These are phyloP conservation scores for Neckera pumila DNA, from an alignment of 225 moss, liverwort and hornwort species.

Conservation along the genomic window DNA sequence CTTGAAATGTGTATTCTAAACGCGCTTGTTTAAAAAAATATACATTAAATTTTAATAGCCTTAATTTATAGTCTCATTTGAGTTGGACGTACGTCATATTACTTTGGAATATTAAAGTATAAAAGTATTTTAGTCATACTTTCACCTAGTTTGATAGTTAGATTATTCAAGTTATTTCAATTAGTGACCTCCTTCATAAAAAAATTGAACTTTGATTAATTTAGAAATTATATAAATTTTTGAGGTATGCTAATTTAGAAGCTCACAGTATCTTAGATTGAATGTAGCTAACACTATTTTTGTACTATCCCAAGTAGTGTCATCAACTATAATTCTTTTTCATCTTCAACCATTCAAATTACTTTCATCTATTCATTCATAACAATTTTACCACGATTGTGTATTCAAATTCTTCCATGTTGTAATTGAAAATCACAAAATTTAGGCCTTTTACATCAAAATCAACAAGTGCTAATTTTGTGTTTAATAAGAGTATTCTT, in stretches of 20 bases:
- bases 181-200: accelerated
- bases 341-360: not conserved
- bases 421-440: not conserved
- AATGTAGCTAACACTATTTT: not conserved
- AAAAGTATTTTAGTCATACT: not conserved
- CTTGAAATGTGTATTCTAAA: too few relatives aligned
- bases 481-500: not conserved
- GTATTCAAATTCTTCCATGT: not conserved
- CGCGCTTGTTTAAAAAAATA: too few relatives aligned
- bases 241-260: accelerated
- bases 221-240: not conserved
- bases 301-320: not conserved
- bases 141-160: not conserved
- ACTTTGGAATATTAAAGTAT: not conserved
- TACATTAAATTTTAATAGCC: not conserved
- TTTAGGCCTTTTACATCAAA: too few relatives aligned
- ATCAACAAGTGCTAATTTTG: not conserved
- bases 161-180: not conserved
- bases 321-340: not conserved
- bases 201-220: not conserved
- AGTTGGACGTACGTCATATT: accelerated
- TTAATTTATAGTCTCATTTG: not conserved
- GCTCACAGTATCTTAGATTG: not conserved
- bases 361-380: too few relatives aligned
- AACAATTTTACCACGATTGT: not conserved